These are phyloP conservation scores for Ziziphus jujuba DNA, from an alignment of 306 rosid genomes.

Conservation along the genomic window DNA sequence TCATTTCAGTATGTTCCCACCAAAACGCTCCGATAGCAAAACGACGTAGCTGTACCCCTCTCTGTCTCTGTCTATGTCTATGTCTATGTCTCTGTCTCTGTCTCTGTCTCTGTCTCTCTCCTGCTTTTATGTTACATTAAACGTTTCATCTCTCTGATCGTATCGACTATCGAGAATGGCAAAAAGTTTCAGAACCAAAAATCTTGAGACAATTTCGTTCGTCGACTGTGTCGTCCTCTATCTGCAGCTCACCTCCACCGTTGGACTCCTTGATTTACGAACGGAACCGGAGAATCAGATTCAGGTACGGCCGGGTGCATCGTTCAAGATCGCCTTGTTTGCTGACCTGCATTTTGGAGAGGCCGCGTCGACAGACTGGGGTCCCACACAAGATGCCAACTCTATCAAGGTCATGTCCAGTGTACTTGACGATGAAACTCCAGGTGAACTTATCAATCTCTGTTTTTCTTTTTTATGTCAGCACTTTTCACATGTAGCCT, in stretches of 20 bases:
- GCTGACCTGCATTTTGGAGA: slow-evolving; percentile 90
- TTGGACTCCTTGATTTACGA: slow-evolving; percentile 20
- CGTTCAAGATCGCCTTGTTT: slow-evolving; percentile 59
- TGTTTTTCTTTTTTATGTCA: neutral
- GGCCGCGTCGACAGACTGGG: slow-evolving; percentile 62
- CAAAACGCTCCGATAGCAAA: neutral
- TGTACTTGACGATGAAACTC: slow-evolving; percentile 53
- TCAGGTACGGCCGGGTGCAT: slow-evolving; percentile 28
- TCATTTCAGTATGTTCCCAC: neutral
- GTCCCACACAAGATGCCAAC: slow-evolving; percentile 66
- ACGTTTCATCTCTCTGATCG: neutral
- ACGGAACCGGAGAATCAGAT: slow-evolving; percentile 23
- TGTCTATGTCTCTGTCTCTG: no score
- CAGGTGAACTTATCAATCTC: slow-evolving; percentile 41
- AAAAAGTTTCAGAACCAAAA: neutral
- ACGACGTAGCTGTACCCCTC: neutral
- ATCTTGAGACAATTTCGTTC: neutral
- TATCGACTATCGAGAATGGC: no score
- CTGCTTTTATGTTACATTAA: no score
- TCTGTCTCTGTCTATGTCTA: no score
- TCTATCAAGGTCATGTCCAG: slow-evolving; percentile 52
- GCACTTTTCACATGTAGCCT: no score
- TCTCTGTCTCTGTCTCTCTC: no score
- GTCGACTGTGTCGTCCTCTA: slow-evolving; percentile 5
- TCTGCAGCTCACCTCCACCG: slow-evolving; percentile 22